Evolutionary conservation across 1,284 basidiomycete genomes (phyloP).

Genomic region (Phylloboletellus chloephorus): DNA sequence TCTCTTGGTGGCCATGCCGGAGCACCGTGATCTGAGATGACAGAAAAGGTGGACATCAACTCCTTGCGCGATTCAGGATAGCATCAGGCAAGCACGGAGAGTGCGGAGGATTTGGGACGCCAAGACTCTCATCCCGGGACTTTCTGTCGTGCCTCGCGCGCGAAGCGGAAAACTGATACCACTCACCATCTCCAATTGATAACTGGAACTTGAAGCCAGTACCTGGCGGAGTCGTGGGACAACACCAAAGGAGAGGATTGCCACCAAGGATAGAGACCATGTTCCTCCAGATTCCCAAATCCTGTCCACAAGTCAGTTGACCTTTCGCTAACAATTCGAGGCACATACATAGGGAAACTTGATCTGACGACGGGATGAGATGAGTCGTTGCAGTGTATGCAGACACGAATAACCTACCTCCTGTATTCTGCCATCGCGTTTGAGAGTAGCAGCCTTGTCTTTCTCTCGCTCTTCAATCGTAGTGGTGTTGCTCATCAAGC

Average conservation of each 20-base stretch:
- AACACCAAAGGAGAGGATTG: conserved; percentile 78
- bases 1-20: conserved; percentile 56
- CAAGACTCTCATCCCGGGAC: conserved; percentile 9
- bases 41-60: conserved; percentile 5
- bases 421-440: conserved; percentile 79
- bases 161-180: conserved; percentile 38
- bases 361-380: conserved; percentile 42
- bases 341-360: conserved; percentile 86
- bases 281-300: conserved; percentile 73
- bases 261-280: conserved; percentile 72
- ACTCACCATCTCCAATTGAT: conserved; percentile 74
- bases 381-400: conserved; percentile 6
- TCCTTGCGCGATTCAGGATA: not conserved
- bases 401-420: conserved; percentile 48
- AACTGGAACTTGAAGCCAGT: conserved; percentile 77
- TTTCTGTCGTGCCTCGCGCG: conserved; percentile 12
- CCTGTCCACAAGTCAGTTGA: conserved; percentile 40
- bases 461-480: conserved; percentile 99
- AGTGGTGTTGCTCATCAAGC: conserved; percentile 79
- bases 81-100: conserved; percentile 5
- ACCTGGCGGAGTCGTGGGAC: conserved; percentile 61
- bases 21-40: conserved; percentile 13
- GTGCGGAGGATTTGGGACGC: conserved; percentile 2
- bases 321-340: conserved; percentile 4
- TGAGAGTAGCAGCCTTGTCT: conserved; percentile 84